A percentile compares a stretch with the other conserved stretches of the same genome.
phyloP scores from a whole-genome alignment of 169 alveolate species.

The Eimeria brunetti region DNA sequence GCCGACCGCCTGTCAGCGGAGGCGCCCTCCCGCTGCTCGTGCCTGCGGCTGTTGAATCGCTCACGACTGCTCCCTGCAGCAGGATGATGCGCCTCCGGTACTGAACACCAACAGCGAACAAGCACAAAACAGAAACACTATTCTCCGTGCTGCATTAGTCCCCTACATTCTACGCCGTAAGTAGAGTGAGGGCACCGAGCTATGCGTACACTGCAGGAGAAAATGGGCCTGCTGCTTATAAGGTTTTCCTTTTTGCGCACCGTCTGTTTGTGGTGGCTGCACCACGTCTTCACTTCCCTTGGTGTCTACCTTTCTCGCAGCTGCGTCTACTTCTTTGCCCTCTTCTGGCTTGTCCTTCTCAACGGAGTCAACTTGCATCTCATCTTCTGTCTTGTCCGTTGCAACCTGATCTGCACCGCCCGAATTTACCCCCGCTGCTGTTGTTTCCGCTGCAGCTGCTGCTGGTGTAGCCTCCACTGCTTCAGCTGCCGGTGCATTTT shows the following conservation, averaged over 20 bases:
- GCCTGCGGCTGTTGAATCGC: conserved; percentile 7
- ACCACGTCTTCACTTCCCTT: neutral
- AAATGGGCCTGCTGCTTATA: neutral
- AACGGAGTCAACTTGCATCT: conserved; percentile 11
- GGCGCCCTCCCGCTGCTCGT: neutral
- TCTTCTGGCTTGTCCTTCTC: neutral
- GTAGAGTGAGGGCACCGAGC: neutral
- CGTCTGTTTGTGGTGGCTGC: neutral
- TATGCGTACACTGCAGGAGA: neutral
- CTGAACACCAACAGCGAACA: neutral
- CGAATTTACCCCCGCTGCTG: neutral
- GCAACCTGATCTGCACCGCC: neutral
- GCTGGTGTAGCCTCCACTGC: neutral
- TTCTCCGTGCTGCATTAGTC: neutral
- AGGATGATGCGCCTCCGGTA: neutral
- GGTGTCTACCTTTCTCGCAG: neutral
- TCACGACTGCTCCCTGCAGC: neutral
- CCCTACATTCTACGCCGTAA: neutral
- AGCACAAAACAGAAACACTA: neutral
- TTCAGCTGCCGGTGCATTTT: neutral
- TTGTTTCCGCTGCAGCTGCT: neutral
- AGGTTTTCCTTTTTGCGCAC: neutral
- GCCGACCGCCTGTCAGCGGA: neutral
- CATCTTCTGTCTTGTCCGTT: neutral
- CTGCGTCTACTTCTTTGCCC: neutral